Base-by-base conservation (phyloP, 2,329 filamentous ascomycete species). In the Stachybotrys chartarum region DNA sequence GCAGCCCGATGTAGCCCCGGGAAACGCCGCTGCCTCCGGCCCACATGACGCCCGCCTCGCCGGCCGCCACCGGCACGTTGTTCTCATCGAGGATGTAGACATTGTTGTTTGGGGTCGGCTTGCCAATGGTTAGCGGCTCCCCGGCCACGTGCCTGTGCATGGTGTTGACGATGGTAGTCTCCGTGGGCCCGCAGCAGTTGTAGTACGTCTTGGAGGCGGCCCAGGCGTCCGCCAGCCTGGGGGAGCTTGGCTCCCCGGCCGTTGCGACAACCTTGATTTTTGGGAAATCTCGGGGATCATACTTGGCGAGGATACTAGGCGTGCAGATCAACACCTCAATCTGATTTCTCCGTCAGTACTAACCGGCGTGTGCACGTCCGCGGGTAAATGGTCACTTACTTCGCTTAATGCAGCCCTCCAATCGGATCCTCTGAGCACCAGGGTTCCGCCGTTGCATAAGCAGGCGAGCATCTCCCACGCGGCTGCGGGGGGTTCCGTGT, bases 131-230 rank as follows among this genome's bases (percentile, higher is more conserved):
- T 3, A 84, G 66, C 5, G 70, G 68, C 17, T 66, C 64, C 1
- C 78, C 77, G 0, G 71, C 65, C 30, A 67, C 63, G 61, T 82
- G 78, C 17, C 68, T 67, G 52, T 78, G 72, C 64, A 79, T 78
- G 1, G 80, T 81, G 66, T 84, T 83, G 54, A 84, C 72, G 48
- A 84, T 81, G 2, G 78, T 83, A 7, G 80, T 79, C 62, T 85
- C 82, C 0, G 82, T 83, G 0, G 82, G 81, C 2, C 82, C 82
- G 60, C 81, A 84, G 60, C 79, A 78, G 66, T 84, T 84, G 70
- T 70, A 79, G 60, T 79, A 79, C 1, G 68, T 73, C 11, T 70
- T 68, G 49, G 73, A 65, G 3, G 73, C 68, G 3, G 78, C 76
- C 81, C 81, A 84, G 14, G 76, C 66, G 56, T 83, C 80, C 3